Percentiles rank a stretch among this genome's conserved stretches.
These are phyloP conservation scores for Triangularia setosa DNA, from an alignment of 2,329 filamentous ascomycete genomes.

Conservation along the genomic window DNA sequence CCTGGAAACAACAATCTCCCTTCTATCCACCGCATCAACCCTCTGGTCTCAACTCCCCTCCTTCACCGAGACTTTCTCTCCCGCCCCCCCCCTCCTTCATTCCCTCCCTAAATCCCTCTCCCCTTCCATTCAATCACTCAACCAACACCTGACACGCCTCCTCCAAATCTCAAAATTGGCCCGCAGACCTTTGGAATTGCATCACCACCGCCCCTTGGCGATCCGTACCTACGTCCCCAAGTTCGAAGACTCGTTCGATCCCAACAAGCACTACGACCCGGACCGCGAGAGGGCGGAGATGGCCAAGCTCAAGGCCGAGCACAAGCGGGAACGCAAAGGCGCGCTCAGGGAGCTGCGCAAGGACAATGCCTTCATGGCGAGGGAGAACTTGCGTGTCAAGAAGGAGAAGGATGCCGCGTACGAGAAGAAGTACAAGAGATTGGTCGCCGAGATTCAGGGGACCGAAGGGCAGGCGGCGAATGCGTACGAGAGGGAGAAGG, in stretches of 20 bases:
- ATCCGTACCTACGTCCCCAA: slow-evolving; percentile 88
- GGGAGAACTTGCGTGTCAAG: slow-evolving; percentile 87
- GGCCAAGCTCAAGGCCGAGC: slow-evolving; percentile 80
- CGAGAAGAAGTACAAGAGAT: slow-evolving; percentile 89
- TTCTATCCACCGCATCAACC: slow-evolving; percentile 65
- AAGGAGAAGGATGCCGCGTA: slow-evolving; percentile 90
- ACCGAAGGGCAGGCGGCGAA: slow-evolving; percentile 86
- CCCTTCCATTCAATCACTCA: slow-evolving; percentile 33
- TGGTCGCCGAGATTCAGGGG: slow-evolving; percentile 92
- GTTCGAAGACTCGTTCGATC: slow-evolving; percentile 94
- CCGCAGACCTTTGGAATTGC: slow-evolving; percentile 78
- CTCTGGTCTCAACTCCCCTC: slow-evolving; percentile 70
- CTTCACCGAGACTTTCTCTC: slow-evolving; percentile 75
- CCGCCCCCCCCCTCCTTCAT: slow-evolving; percentile 54
- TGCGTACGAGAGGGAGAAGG: slow-evolving; percentile 83
- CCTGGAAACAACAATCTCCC: slow-evolving; percentile 57
- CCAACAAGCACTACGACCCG: slow-evolving; percentile 94
- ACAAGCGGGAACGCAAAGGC: slow-evolving; percentile 93
- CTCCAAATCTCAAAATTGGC: slow-evolving; percentile 59
- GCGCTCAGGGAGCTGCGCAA: slow-evolving; percentile 91
- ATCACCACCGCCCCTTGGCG: slow-evolving; percentile 81
- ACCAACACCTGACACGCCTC: slow-evolving; percentile 46
- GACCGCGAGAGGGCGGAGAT: slow-evolving; percentile 84
- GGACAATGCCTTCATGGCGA: slow-evolving; percentile 88
- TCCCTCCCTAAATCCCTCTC: slow-evolving; percentile 54